Evolutionary conservation across 164 flowering plant genomes (phyloP).

Genomic region (Vitis riparia): DNA sequence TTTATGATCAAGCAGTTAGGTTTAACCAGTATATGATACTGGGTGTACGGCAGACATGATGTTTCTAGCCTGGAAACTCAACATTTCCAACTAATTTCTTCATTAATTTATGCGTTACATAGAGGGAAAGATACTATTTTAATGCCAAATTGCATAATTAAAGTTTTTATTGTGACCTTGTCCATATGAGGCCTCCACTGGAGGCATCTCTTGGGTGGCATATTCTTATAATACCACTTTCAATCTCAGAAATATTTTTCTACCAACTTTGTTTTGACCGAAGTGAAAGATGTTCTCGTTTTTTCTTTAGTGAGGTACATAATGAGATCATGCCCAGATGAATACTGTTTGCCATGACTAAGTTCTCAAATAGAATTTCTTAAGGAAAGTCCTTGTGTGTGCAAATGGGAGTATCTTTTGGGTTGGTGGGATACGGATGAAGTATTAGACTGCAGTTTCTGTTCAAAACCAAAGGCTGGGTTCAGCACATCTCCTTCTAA

Average conservation of each 20-base stretch:
- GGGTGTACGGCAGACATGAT: background rate
- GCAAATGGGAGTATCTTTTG: no score
- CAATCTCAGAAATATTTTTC: background rate
- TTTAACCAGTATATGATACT: no score
- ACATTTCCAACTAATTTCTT: background rate
- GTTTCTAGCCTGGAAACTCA: background rate
- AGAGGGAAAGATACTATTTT: no score
- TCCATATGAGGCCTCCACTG: background rate
- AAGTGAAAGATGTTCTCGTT: background rate
- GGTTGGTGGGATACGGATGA: no score
- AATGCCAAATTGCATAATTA: no score
- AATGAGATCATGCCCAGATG: background rate
- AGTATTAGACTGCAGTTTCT: no score
- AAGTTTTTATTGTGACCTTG: background rate
- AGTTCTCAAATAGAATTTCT: no score
- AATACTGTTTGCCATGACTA: no score
- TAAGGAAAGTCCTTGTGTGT: background rate
- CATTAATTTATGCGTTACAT: background rate
- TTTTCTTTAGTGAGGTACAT: background rate
- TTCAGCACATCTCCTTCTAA: no score
- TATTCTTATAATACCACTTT: background rate
- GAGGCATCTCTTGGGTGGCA: conserved; percentile 8
- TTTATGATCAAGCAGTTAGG: no score
- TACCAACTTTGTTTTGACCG: conserved; percentile 8
- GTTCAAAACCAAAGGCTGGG: no score